Conservation (phyloP, 164 flowering plant genomes). For the Chloranthus sessilifolius region DNA sequence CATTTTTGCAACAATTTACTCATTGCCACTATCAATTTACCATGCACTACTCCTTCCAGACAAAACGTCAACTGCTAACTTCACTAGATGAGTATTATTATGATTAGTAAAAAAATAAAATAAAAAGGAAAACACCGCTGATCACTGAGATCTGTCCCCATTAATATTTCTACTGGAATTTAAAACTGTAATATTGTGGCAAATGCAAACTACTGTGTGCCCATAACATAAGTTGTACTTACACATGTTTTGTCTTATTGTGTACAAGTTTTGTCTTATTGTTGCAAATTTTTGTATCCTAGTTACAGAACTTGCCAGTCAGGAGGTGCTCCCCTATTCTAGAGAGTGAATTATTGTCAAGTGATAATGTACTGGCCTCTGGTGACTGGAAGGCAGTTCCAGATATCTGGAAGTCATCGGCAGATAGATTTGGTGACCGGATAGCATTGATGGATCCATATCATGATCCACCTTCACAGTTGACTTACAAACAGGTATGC, state of each 20-base stretch:
- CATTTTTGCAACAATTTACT: too few species aligned
- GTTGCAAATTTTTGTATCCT: conserved; percentile 11
- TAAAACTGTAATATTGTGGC: background rate
- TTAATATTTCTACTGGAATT: background rate
- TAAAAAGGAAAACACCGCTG: too few species aligned
- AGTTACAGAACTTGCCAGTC: conserved; percentile 44
- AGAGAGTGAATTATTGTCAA: conserved; percentile 39
- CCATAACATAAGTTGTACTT: too few species aligned
- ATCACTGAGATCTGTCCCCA: background rate
- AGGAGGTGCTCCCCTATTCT: conserved; percentile 68
- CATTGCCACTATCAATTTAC: too few species aligned
- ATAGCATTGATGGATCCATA: conserved; percentile 79
- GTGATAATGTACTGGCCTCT: conserved; percentile 25
- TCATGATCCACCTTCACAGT: conserved; percentile 72
- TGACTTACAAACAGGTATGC: conserved; percentile 82
- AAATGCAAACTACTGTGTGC: too few species aligned
- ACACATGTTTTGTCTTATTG: too few species aligned
- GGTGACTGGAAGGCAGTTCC: conserved; percentile 76
- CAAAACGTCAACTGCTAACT: too few species aligned
- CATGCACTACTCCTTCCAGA: too few species aligned
- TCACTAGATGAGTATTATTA: too few species aligned
- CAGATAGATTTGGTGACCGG: conserved; percentile 76
- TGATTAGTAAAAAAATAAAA: too few species aligned
- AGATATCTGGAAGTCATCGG: conserved; percentile 84
- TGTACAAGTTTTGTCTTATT: too few species aligned